Percentiles rank a stretch among this genome's conserved stretches.
Conservation (phyloP, 139 green algal species). For the Chlorella vulgaris region DNA sequence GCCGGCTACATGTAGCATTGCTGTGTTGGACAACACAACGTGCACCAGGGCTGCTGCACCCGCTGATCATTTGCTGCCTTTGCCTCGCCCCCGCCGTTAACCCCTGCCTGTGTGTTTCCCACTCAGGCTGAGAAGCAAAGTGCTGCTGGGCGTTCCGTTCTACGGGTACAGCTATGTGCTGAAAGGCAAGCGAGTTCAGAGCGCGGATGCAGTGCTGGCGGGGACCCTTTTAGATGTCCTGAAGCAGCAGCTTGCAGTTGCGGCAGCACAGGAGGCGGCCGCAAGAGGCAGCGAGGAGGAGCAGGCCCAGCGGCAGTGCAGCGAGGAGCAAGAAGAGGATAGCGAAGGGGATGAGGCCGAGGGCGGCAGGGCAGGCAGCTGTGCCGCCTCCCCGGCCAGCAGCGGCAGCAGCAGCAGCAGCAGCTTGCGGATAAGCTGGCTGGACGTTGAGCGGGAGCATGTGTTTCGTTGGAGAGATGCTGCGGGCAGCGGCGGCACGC, state of each 20-base stretch:
- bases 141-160: slow-evolving; percentile 62
- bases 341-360: slow-evolving; percentile 33
- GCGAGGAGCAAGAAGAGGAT: background rate
- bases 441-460: background rate
- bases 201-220: slow-evolving; percentile 7
- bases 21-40: background rate
- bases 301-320: background rate
- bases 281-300: background rate
- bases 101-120: background rate
- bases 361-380: slow-evolving; percentile 1
- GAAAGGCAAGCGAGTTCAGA: slow-evolving; percentile 7
- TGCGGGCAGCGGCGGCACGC: background rate
- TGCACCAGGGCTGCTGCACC: too few relatives aligned
- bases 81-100: background rate
- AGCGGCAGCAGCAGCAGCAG: slow-evolving; percentile 50
- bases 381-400: background rate
- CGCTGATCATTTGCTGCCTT: too few relatives aligned
- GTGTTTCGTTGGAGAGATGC: background rate
- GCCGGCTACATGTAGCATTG: too few relatives aligned
- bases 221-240: slow-evolving; percentile 36
- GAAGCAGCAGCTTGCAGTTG: background rate
- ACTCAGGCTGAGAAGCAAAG: background rate
- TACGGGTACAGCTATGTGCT: slow-evolving; percentile 55
- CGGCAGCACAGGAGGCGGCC: background rate
- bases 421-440: background rate